Percentiles rank a stretch among this genome's conserved stretches.
phyloP scores from a whole-genome alignment of 768 basidiomycete species.

The Dacryopinax spathularia region DNA sequence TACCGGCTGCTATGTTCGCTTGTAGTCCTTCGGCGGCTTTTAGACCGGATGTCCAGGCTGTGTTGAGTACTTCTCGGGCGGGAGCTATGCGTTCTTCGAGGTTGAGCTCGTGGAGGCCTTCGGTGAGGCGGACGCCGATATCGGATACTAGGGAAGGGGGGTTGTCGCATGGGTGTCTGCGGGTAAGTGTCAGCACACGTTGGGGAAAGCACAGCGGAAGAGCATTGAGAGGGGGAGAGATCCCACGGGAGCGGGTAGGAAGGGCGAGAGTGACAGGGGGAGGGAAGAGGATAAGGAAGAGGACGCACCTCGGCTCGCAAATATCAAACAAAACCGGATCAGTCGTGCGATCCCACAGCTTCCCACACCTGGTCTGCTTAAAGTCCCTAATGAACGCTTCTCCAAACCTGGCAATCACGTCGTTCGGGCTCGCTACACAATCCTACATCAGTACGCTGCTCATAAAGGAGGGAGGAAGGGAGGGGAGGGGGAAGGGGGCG shows the following conservation, averaged over 20 bases:
- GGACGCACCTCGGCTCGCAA: conserved; percentile 67
- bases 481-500: too few species aligned
- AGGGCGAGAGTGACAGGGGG: too few species aligned
- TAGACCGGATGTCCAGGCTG: conserved; percentile 61
- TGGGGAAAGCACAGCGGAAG: too few species aligned
- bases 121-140: conserved; percentile 77
- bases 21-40: conserved; percentile 83
- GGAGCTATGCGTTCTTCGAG: conserved; percentile 89
- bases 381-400: conserved; percentile 80
- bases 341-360: conserved; percentile 80
- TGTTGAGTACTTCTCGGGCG: conserved; percentile 73
- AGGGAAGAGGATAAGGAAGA: conserved; percentile 3
- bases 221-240: neutral
- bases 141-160: conserved; percentile 82
- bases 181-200: neutral
- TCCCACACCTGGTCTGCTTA: conserved; percentile 71
- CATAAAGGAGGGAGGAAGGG: too few species aligned
- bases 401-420: conserved; percentile 58
- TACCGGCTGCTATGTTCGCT: conserved; percentile 26
- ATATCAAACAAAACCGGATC: conserved; percentile 92
- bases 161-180: conserved; percentile 84
- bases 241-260: neutral
- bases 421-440: neutral
- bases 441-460: neutral
- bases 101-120: conserved; percentile 88